These are phyloP conservation scores for Blastobotrys illinoisensis DNA, from an alignment of 1,139 yeast genomes.

Conservation along the genomic window DNA sequence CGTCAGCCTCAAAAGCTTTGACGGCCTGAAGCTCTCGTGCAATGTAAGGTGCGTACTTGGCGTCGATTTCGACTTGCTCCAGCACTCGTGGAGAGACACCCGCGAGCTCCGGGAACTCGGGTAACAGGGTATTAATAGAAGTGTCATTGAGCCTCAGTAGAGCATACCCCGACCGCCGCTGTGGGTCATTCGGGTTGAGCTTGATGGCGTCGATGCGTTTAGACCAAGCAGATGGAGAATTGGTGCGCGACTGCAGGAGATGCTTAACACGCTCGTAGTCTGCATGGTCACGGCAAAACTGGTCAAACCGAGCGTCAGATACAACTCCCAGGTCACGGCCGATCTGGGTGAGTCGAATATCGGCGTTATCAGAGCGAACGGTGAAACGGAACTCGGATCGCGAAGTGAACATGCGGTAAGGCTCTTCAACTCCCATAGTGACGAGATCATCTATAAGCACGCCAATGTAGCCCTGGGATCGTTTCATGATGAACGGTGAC, in stretches of 20 bases:
- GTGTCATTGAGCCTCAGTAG: conserved; percentile 45
- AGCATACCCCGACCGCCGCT: conserved; percentile 50
- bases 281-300: conserved; percentile 42
- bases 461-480: conserved; percentile 88
- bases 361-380: conserved; percentile 92
- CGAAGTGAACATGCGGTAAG: conserved; percentile 96
- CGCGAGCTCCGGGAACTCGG: conserved; percentile 33
- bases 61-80: conserved; percentile 67
- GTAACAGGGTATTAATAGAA: conserved; percentile 31
- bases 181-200: conserved; percentile 38
- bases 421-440: conserved; percentile 95
- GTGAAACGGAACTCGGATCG: conserved; percentile 89
- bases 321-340: conserved; percentile 71
- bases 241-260: conserved; percentile 42
- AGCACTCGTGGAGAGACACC: conserved; percentile 48
- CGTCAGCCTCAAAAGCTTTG: conserved; percentile 79
- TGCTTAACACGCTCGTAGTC: conserved; percentile 43
- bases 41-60: conserved; percentile 78
- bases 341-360: conserved; percentile 63
- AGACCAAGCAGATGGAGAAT: conserved; percentile 62
- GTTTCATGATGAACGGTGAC: conserved; percentile 49
- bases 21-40: conserved; percentile 65
- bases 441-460: conserved; percentile 89
- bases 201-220: conserved; percentile 33
- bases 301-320: conserved; percentile 50